Conservation (phyloP, 805 yeast genomes). For the Danielozyma ontarioensis region DNA sequence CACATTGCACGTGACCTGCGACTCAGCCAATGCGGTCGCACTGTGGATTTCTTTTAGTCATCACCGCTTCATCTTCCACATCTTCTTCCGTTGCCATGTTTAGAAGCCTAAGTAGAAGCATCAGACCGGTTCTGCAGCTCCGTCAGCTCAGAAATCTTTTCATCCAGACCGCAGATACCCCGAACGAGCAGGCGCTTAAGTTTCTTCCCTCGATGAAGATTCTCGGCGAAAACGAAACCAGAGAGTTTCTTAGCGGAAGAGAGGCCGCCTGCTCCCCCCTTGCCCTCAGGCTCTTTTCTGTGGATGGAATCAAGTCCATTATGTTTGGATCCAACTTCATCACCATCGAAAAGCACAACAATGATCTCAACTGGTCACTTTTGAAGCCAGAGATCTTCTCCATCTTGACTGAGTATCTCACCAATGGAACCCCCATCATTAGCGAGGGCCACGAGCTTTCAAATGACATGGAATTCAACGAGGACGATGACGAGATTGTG, state of each 20-base stretch:
- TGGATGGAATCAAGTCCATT: constrained; percentile 72
- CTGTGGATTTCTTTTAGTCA: no score
- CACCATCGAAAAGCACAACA: constrained; percentile 62
- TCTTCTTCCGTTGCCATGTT: no score
- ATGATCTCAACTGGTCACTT: constrained; percentile 52
- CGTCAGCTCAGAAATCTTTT: constrained; percentile 30
- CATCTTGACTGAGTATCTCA: constrained; percentile 49
- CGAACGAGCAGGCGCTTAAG: constrained; percentile 81
- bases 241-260: constrained; percentile 69
- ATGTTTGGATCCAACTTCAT: constrained; percentile 82
- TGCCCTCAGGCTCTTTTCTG: constrained; percentile 66
- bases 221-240: constrained; percentile 59
- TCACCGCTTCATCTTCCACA: no score
- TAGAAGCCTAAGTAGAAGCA: no score
- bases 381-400: constrained; percentile 65
- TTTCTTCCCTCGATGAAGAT: constrained; percentile 71
- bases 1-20: no score
- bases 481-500: constrained; percentile 63
- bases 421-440: constrained; percentile 52
- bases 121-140: no score
- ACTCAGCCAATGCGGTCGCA: no score
- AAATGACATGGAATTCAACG: constrained; percentile 41
- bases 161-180: constrained; percentile 82
- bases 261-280: constrained; percentile 74
- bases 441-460: constrained; percentile 20